Evolutionary conservation across 2,329 filamentous ascomycete genomes (phyloP), one percentile per base, ranked within the genome.

Genomic region (Monosporascus sp.): DNA sequence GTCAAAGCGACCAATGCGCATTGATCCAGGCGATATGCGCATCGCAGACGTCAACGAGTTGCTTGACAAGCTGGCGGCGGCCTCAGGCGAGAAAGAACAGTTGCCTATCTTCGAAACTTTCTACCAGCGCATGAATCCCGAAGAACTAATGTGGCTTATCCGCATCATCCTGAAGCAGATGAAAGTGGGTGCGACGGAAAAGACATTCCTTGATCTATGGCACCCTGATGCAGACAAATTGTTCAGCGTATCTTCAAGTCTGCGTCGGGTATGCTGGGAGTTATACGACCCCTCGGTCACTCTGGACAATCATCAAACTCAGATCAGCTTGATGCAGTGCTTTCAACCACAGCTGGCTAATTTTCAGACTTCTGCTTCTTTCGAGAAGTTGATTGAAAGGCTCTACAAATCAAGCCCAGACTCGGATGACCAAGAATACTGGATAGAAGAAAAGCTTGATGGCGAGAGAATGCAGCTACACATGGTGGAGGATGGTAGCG

Each of bases 381-480:
- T 96, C 60, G 82, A 90, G 51, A 88, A 85, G 65, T 90, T 95
- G 81, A 83, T 95, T 1, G 76, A 83, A 18, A 84, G 79, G 51
- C 70, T 86, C n/a, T 61, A 62, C 42, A 48, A 59, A 18, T 59
- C 58, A 70, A 81, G 83, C 2, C 77, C 80, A 0, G 86, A 83
- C 0, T 81, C 86, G 24, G 84, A 89, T 0, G 85, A 95, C 50
- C 76, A 80, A 0, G 83, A 88, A 8, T 99, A 95, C 65, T 97
- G 92, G 91, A 94, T 97, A 47, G 94, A 99, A 69, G 94, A 99
- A 72, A 99, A 99, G 70, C 76, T 99, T 8, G 94, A 99, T 61
- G 94, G 94, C 1, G 94, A 99, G 71, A 83, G 94, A 25, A 97
- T 99, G 86, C 94, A 99, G 69, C 79, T 99, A 67, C 94, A 99